Evolutionary conservation across 2,329 filamentous ascomycete species (phyloP), one percentile per base, ranked within the genome.

Genomic region (Trichoderma sp.): DNA sequence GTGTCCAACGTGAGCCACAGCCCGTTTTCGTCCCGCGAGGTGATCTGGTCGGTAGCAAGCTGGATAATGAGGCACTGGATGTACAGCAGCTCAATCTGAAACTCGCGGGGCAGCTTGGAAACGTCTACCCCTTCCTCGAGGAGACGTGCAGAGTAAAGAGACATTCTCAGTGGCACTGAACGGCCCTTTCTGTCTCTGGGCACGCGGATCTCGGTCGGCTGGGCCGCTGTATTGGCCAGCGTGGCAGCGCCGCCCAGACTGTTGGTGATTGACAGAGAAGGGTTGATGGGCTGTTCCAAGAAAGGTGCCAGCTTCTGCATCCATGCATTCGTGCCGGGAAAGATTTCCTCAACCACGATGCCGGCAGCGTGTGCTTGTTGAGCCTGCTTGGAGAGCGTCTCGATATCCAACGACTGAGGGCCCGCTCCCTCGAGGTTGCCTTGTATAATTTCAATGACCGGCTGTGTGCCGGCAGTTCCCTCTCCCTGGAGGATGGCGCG

Each of bases 121-220:
- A 82, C 63, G 2, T 78, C 70, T 10, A 82, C 69, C 0, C 78
- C 76, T 3, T 76, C 74, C 0, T 75, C 72, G 0, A 93, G 73
- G 0, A 95, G 74, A 56, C 82, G 83, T 6, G 82, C 80, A 0
- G 87, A 84, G 74, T 93, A 97, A 56, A 89, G 81, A 1, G 89
- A 87, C 79, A 96, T 90, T 63, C 94, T 84, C 15, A 91, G 85
- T 1, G 92, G 87, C 62, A 90, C 81, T 2, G 92, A 92, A 39
- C 88, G 85, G 0, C 90, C 90, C 68, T 85, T 84, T 4, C 83
- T 79, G 73, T 97, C 93, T 50, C 89, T 82, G 39, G 78, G 73
- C 17, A 83, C 68, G 5, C 74, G 67, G 26, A 76, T 51, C 71
- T 65, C 65, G 2, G 55, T 19, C 45, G 64, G 43, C 58, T 7